These are phyloP conservation scores for Verticillium tricorpus DNA, from an alignment of 2,329 filamentous ascomycete species.

Conservation along the genomic window DNA sequence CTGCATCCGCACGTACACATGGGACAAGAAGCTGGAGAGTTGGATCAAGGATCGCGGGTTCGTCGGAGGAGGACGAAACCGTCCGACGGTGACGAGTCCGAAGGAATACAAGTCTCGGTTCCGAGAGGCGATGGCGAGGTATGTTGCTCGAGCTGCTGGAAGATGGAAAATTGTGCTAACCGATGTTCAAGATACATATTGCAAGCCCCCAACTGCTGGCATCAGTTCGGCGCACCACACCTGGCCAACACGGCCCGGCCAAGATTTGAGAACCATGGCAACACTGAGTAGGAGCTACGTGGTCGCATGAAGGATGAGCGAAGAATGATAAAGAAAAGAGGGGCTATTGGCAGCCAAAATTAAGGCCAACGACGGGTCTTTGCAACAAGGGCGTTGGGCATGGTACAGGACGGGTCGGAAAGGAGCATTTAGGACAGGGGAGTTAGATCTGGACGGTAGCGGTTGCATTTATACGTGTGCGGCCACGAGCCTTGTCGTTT, in stretches of 20 bases:
- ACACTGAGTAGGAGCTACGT: neutral
- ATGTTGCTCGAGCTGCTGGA: conserved; percentile 31
- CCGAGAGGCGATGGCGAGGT: conserved; percentile 92
- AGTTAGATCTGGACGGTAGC: neutral
- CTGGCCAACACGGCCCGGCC: conserved; percentile 10
- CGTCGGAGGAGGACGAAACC: conserved; percentile 68
- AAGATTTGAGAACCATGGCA: conserved; percentile 11
- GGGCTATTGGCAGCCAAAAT: neutral
- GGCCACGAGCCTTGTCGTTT: neutral
- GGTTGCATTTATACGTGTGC: neutral
- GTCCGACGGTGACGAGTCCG: conserved; percentile 92
- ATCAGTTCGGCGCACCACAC: conserved; percentile 50
- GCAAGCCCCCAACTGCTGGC: conserved; percentile 72
- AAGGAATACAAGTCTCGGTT: conserved; percentile 98
- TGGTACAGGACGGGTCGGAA: neutral
- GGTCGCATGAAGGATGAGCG: neutral
- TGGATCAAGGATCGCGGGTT: conserved; percentile 98
- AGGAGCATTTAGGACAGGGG: neutral
- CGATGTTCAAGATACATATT: conserved; percentile 57
- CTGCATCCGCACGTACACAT: conserved; percentile 96
- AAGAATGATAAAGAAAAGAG: neutral
- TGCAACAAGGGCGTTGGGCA: neutral
- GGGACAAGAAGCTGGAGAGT: conserved; percentile 99
- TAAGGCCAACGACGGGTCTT: neutral
- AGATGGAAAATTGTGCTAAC: conserved; percentile 6